Base-by-base conservation (phyloP, 2,329 filamentous ascomycete genomes). In the Venturia carpophila region DNA sequence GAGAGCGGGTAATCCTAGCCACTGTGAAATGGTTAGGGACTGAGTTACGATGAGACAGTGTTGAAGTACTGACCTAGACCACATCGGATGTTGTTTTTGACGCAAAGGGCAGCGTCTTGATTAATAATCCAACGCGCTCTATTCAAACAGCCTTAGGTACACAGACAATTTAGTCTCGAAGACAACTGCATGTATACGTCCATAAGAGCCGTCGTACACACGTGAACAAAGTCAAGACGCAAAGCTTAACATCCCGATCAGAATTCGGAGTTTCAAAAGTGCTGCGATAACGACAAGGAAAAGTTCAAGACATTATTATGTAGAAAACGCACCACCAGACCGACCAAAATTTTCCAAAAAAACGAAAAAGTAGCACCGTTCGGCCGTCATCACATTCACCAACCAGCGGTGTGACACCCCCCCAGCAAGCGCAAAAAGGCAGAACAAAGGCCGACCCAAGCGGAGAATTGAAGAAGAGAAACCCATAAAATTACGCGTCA, bases 1-100 rank as follows among this genome's bases (percentile, higher is more conserved):
- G 62, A 64, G 62, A 64, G 62, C 62, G 62, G 62, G 62, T 64
- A 45, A 64, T 64, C 47, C 62, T 64, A 64, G 62, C 62, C 62
- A 64, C 62, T n/a, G n/a, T n/a, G n/a, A n/a, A n/a, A n/a, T n/a
- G n/a, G n/a, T n/a, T n/a, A n/a, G n/a, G n/a, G n/a, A n/a, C n/a
- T n/a, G n/a, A n/a, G n/a, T n/a, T n/a, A n/a, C n/a, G n/a, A n/a
- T n/a, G n/a, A n/a, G n/a, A n/a, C n/a, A n/a, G n/a, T n/a, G n/a
- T n/a, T n/a, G n/a, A n/a, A n/a, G n/a, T n/a, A n/a, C n/a, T n/a
- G n/a, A n/a, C n/a, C n/a, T 64, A 64, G 62, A 64, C 62, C 62
- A 64, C 42, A 64, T 58, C 62, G 62, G 62, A 64, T 64, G 27
- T 10, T 60, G 42, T 52, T 15, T 5, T 15, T 41, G 39, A 41